Base-by-base conservation (phyloP, 805 yeast species). In the Kazachstania taianensis region DNA sequence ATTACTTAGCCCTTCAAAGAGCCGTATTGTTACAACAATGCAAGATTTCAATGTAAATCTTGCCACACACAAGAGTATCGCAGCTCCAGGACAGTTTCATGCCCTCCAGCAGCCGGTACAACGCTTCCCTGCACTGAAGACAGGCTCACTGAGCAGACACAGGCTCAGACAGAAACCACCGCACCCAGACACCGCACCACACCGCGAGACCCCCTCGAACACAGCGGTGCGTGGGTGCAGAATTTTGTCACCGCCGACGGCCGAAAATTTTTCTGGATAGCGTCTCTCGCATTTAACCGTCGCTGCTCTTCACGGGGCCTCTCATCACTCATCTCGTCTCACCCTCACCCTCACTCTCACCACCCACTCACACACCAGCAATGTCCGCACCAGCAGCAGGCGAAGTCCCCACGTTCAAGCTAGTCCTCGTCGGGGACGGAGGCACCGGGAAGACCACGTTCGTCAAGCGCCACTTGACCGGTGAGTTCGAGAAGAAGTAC, bases 361-460 rank as follows among this genome's bases (percentile, higher is more conserved):
- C 28, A 26, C 9, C 14, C 29, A 26, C 17, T 10, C 9, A 13
- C 29, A 26, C 8, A n/a, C n/a, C n/a, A n/a, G n/a, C n/a, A n/a
- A 42, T 42, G 45, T 42, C 45, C 36, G 43, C 43, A 35, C 35
- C 39, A 22, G 34, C 35, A 18, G 33, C 36, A 30, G 41, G 41
- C 32, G 80, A 77, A 72, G 94, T 86, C 66, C 97, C 98, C 53
- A 84, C 95, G 50, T 92, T 92, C 70, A 92, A 92, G 74, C 78
- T 92, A 66, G 99, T 92, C 57, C 79, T 92, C 60, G 98, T 92
- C 69, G 99, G 99, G 65, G 99, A 92, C 64, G 99, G 99, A 75
- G 99, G 99, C 78, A 92, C 98, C 67, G 99, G 99, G 72, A 92
- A 92, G 80, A 92, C 99, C 73, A 92, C 99, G 41, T 92, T 92